Evolutionary conservation across 2,329 filamentous ascomycete species (phyloP).

Genomic region (Sporothrix humicola): DNA sequence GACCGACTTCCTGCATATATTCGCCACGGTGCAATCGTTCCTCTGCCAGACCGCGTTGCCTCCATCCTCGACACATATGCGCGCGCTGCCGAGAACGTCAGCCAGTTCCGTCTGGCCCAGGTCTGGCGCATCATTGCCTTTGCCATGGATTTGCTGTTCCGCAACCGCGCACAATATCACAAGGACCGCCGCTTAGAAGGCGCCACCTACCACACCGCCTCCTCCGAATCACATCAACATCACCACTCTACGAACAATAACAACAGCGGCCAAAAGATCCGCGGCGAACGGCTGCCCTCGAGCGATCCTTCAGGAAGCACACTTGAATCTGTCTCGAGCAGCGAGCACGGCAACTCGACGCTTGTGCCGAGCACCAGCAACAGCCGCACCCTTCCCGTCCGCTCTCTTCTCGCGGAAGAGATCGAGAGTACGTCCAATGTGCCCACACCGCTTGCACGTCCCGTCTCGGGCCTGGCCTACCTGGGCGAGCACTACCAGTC

Average conservation of each 20-base stretch:
- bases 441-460: slow-evolving; percentile 63
- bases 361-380: background rate
- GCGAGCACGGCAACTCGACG: background rate
- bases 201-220: background rate
- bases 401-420: slow-evolving; percentile 60
- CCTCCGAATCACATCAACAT: background rate
- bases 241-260: background rate
- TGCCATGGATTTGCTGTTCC: slow-evolving; percentile 60
- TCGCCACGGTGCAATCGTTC: slow-evolving; percentile 37
- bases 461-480: slow-evolving; percentile 44
- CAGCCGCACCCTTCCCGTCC: slow-evolving; percentile 41
- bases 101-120: slow-evolving; percentile 65
- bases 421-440: slow-evolving; percentile 68
- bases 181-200: slow-evolving; percentile 53
- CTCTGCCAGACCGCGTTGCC: slow-evolving; percentile 55
- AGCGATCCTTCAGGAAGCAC: slow-evolving; percentile 18
- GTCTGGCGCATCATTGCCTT: slow-evolving; percentile 68
- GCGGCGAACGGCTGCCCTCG: background rate
- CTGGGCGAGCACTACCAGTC: slow-evolving; percentile 7
- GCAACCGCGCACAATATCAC: slow-evolving; percentile 62
- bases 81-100: slow-evolving; percentile 60
- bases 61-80: slow-evolving; percentile 63
- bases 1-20: slow-evolving; percentile 53
- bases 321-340: background rate
- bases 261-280: background rate